phyloP scores from a whole-genome alignment of 1,139 yeast species.

The Pichiaceae sp. region DNA sequence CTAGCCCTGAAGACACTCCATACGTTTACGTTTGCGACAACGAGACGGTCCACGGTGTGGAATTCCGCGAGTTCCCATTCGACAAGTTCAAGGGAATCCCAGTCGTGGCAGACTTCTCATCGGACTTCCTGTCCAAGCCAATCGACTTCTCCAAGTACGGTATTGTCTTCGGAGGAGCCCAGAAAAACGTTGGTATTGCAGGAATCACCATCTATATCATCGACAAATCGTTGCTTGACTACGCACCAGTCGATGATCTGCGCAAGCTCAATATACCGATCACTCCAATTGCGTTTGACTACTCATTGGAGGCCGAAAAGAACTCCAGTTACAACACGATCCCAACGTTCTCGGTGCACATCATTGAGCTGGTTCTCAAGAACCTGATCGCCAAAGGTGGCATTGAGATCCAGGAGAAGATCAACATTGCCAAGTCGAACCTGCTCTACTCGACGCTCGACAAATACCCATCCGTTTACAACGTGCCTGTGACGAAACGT shows the following conservation, averaged over 20 bases:
- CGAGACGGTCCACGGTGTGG: slow-evolving; percentile 93
- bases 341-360: slow-evolving; percentile 85
- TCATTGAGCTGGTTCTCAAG: slow-evolving; percentile 70
- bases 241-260: slow-evolving; percentile 57
- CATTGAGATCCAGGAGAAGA: slow-evolving; percentile 43
- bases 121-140: slow-evolving; percentile 76
- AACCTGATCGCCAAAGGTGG: slow-evolving; percentile 57
- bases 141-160: slow-evolving; percentile 83
- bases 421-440: slow-evolving; percentile 33
- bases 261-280: slow-evolving; percentile 56
- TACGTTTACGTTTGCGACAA: slow-evolving; percentile 89
- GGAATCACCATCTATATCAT: slow-evolving; percentile 89
- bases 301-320: slow-evolving; percentile 76
- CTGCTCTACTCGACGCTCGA: slow-evolving; percentile 52
- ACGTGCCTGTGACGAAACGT: slow-evolving; percentile 52
- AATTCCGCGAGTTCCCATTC: slow-evolving; percentile 51
- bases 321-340: slow-evolving; percentile 93
- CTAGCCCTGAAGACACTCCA: slow-evolving; percentile 46
- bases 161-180: slow-evolving; percentile 92
- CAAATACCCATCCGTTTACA: slow-evolving; percentile 52
- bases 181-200: slow-evolving; percentile 93
- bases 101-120: slow-evolving; percentile 89
- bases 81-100: slow-evolving; percentile 64
- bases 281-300: slow-evolving; percentile 83
- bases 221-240: slow-evolving; percentile 67